phyloP scores from a whole-genome alignment of 805 yeast species.

The Yamadazyma olivae region DNA sequence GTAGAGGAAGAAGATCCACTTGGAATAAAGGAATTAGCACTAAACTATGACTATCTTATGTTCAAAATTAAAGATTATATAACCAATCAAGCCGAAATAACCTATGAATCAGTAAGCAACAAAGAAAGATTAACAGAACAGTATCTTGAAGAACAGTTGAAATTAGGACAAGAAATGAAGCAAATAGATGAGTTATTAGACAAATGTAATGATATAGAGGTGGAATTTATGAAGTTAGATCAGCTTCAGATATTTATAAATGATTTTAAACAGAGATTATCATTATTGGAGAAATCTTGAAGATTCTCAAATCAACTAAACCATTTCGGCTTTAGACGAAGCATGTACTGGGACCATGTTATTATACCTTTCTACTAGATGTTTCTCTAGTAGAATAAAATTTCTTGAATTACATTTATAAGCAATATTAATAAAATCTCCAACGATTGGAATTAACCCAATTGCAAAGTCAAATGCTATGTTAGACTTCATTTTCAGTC shows the following conservation, averaged over 20 bases:
- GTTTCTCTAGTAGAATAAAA: conserved; percentile 46
- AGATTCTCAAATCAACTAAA: too few relatives aligned
- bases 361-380: conserved; percentile 31
- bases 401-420: conserved; percentile 80
- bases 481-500: conserved; percentile 36
- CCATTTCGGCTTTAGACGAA: too few relatives aligned
- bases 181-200: conserved; percentile 37
- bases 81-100: conserved; percentile 41
- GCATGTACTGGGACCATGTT: neutral
- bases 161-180: conserved; percentile 38
- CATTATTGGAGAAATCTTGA: conserved; percentile 32
- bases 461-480: conserved; percentile 37
- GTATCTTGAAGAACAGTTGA: conserved; percentile 19
- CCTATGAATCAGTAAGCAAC: conserved; percentile 25
- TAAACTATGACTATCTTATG: conserved; percentile 62
- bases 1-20: conserved; percentile 52
- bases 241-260: conserved; percentile 42
- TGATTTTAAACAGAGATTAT: conserved; percentile 40
- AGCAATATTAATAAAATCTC: conserved; percentile 66
- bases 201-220: conserved; percentile 50
- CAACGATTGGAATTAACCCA: conserved; percentile 66
- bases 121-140: conserved; percentile 29
- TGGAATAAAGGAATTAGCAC: conserved; percentile 55
- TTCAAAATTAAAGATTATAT: conserved; percentile 60
- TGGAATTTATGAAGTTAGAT: conserved; percentile 49